Evolutionary conservation across 1,284 basidiomycete species (phyloP).

Genomic region (Jaminaea rosea): DNA sequence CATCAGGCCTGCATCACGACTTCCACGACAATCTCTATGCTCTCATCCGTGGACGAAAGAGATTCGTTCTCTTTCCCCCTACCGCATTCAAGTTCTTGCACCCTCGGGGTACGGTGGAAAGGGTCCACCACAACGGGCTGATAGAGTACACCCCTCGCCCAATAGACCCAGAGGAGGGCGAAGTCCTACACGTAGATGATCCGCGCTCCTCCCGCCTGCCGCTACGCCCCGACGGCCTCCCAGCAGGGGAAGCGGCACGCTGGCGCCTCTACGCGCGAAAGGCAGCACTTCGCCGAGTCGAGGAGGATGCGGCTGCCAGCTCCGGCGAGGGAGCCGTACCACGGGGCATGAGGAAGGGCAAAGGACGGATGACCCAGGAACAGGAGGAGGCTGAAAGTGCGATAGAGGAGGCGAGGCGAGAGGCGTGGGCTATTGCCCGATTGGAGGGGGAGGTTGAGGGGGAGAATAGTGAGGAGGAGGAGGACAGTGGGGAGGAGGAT

Average conservation of each 20-base stretch:
- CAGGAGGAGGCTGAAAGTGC: slow-evolving; percentile 14
- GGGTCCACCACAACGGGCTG: slow-evolving; percentile 38
- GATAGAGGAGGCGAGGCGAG: neutral
- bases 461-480: slow-evolving; percentile 10
- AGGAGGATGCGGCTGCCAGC: slow-evolving; percentile 24
- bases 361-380: slow-evolving; percentile 25
- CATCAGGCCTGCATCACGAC: slow-evolving; percentile 43
- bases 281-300: slow-evolving; percentile 19
- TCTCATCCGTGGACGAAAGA: slow-evolving; percentile 39
- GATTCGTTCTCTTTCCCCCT: slow-evolving; percentile 45
- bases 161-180: no score
- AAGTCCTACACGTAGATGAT: slow-evolving; percentile 14
- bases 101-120: slow-evolving; percentile 23
- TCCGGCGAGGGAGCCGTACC: slow-evolving; percentile 19
- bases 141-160: slow-evolving; percentile 31
- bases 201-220: slow-evolving; percentile 12
- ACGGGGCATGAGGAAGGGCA: slow-evolving; percentile 29
- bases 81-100: slow-evolving; percentile 29
- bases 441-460: neutral
- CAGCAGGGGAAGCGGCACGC: slow-evolving; percentile 32
- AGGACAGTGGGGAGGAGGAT: slow-evolving; percentile 11
- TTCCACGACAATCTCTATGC: slow-evolving; percentile 46
- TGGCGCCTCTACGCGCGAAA: slow-evolving; percentile 32
- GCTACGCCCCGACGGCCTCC: slow-evolving; percentile 37
- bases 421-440: neutral